phyloP scores from a whole-genome alignment of 257 asterid species.

The Euphrasia confusa region DNA sequence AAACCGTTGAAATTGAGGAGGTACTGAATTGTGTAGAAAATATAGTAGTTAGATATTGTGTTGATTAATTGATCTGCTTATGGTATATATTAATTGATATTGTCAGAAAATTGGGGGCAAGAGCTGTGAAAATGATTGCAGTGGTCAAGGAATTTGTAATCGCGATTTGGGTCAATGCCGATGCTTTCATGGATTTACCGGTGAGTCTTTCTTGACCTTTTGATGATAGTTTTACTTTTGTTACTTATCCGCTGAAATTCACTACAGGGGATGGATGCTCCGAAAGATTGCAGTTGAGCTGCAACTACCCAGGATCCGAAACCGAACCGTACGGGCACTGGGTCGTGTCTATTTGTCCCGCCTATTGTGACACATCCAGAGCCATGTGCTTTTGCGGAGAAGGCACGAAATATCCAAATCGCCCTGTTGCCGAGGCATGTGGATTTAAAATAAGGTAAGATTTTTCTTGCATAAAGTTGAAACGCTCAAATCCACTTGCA shows the following conservation, averaged over 20 bases:
- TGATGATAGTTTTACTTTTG: conserved; percentile 1
- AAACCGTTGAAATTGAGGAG: conserved; percentile 59
- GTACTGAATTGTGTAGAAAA: conserved; percentile 29
- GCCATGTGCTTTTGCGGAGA: conserved; percentile 99
- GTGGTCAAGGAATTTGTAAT: conserved; percentile 84
- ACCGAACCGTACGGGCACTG: conserved; percentile 70
- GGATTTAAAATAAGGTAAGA: conserved; percentile 81
- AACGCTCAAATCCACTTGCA: conserved; percentile 5
- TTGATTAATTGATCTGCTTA: not conserved
- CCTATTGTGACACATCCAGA: conserved; percentile 77
- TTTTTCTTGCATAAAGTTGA: not conserved
- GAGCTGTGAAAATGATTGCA: conserved; percentile 77
- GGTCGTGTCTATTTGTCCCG: conserved; percentile 89
- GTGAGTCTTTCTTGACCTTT: conserved; percentile 41
- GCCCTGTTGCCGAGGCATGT: conserved; percentile 82
- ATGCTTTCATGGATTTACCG: conserved; percentile 92
- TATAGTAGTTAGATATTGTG: not conserved
- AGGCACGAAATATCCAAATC: conserved; percentile 91
- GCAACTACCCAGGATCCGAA: conserved; percentile 64
- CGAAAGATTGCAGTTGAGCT: conserved; percentile 53
- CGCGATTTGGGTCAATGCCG: conserved; percentile 78
- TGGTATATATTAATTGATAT: not conserved
- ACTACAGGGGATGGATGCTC: conserved; percentile 84
- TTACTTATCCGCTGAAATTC: not conserved
- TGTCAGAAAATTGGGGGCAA: conserved; percentile 71